phyloP scores from a whole-genome alignment of 768 basidiomycete species.

The Mrakia gelida region DNA sequence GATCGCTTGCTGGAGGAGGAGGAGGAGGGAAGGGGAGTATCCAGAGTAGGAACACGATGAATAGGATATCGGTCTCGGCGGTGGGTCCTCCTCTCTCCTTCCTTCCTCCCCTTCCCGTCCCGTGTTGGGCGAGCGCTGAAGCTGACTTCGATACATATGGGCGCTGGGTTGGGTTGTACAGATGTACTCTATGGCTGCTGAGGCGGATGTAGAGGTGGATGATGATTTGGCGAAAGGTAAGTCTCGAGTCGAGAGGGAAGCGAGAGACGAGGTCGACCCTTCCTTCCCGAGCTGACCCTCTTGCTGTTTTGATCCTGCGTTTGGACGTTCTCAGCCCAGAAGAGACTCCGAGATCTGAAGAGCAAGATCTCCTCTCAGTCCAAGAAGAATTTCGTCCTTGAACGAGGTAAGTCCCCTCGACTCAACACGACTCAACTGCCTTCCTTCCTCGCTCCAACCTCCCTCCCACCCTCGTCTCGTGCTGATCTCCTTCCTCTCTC shows the following conservation, averaged over 20 bases:
- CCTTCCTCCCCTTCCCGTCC: background rate
- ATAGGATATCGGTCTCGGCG: conserved; percentile 29
- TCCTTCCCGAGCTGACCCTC: conserved; percentile 2
- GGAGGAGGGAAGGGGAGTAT: background rate
- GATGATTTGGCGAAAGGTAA: conserved; percentile 90
- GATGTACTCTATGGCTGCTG: conserved; percentile 94
- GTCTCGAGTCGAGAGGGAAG: conserved; percentile 36
- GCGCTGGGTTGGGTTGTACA: background rate
- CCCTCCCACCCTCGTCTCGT: background rate
- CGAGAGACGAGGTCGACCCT: background rate
- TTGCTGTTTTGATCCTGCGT: background rate
- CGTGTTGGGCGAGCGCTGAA: background rate
- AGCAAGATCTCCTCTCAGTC: conserved; percentile 95
- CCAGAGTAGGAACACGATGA: conserved; percentile 23
- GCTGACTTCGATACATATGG: too few relatives aligned
- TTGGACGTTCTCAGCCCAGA: conserved; percentile 66
- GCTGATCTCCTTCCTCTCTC: background rate
- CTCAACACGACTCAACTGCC: background rate
- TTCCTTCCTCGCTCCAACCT: background rate
- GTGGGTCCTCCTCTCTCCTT: conserved; percentile 1
- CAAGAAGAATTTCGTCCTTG: conserved; percentile 99
- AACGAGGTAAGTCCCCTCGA: conserved; percentile 54
- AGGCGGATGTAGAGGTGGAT: conserved; percentile 96
- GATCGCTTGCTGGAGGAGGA: background rate
- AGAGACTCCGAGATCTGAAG: conserved; percentile 92